These are phyloP conservation scores for Colletotrichum trifolii DNA, from an alignment of 2,329 filamentous ascomycete species.

Conservation along the genomic window DNA sequence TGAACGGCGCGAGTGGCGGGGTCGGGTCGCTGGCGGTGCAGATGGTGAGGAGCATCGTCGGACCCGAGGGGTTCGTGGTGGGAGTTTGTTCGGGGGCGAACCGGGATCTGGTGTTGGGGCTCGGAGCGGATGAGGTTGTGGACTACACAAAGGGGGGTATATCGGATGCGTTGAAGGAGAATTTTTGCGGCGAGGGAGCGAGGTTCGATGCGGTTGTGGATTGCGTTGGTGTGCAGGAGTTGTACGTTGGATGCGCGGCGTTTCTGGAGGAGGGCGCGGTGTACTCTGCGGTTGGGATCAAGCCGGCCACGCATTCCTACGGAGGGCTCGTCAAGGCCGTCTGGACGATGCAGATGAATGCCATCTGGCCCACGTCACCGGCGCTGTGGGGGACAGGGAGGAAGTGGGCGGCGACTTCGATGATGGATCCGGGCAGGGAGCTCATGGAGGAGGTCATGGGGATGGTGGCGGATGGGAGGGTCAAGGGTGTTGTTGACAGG, in stretches of 20 bases:
- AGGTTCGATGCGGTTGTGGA: constrained; percentile 60
- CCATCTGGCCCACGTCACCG: constrained; percentile 48
- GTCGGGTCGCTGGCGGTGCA: constrained; percentile 60
- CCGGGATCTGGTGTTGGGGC: constrained; percentile 53
- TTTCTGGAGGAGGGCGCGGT: constrained; percentile 52
- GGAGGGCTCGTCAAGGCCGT: constrained; percentile 45
- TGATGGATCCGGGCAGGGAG: constrained; percentile 47
- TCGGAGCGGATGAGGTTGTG: constrained; percentile 62
- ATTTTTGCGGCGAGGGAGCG: constrained; percentile 17
- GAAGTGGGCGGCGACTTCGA: constrained; percentile 47
- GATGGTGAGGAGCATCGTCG: constrained; percentile 52
- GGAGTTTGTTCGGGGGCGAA: constrained; percentile 61
- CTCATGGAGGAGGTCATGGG: constrained; percentile 47
- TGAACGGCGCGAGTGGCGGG: constrained; percentile 64
- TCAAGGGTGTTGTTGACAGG: constrained; percentile 50
- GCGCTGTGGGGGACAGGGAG: constrained; percentile 52
- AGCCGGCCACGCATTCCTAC: constrained; percentile 47
- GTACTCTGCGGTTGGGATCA: constrained; percentile 56
- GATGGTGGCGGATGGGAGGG: constrained; percentile 47
- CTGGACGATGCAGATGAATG: constrained; percentile 51
- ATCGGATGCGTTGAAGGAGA: constrained; percentile 6
- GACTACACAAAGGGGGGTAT: constrained; percentile 4
- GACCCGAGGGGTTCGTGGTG: constrained; percentile 54
- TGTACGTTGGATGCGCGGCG: constrained; percentile 52
- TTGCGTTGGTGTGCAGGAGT: constrained; percentile 58